These are phyloP conservation scores for Andalucia godoyi DNA, from an alignment of 78 protist genomes.

Conservation along the genomic window DNA sequence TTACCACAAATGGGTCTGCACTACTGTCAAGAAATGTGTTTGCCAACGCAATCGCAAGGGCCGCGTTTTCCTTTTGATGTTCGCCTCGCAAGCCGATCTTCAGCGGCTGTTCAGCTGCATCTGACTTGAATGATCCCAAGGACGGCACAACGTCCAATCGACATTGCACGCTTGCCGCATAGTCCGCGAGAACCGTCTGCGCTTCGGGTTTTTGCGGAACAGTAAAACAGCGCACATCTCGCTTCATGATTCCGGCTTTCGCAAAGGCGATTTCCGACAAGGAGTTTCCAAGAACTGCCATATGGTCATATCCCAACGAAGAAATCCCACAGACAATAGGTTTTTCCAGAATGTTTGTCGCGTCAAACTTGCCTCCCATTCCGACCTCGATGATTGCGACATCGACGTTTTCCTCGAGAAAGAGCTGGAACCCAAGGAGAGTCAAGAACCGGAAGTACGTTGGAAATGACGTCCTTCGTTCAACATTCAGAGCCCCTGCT, in stretches of 20 bases:
- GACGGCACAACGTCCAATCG: background rate
- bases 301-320: conserved; percentile 60
- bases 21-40: background rate
- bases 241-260: conserved; percentile 70
- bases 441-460: conserved; percentile 56
- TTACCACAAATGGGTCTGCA: no score
- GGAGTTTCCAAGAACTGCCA: conserved; percentile 61
- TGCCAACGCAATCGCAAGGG: conserved; percentile 48
- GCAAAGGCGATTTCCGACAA: conserved; percentile 49
- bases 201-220: conserved; percentile 42
- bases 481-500: background rate
- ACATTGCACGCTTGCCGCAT: background rate
- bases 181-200: conserved; percentile 4
- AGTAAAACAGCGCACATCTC: conserved; percentile 22
- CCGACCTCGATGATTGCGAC: conserved; percentile 70
- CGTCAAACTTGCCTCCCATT: conserved; percentile 60
- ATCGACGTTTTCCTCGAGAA: conserved; percentile 36
- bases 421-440: conserved; percentile 34
- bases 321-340: conserved; percentile 55
- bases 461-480: conserved; percentile 6
- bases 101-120: background rate
- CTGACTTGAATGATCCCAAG: background rate
- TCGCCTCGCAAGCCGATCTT: conserved; percentile 47
- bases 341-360: conserved; percentile 45
- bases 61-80: conserved; percentile 50